A percentile compares a stretch with the other conserved stretches of the same genome.
Conservation (phyloP, 495 filamentous ascomycete species). For the Hypoxylon fragiforme region DNA sequence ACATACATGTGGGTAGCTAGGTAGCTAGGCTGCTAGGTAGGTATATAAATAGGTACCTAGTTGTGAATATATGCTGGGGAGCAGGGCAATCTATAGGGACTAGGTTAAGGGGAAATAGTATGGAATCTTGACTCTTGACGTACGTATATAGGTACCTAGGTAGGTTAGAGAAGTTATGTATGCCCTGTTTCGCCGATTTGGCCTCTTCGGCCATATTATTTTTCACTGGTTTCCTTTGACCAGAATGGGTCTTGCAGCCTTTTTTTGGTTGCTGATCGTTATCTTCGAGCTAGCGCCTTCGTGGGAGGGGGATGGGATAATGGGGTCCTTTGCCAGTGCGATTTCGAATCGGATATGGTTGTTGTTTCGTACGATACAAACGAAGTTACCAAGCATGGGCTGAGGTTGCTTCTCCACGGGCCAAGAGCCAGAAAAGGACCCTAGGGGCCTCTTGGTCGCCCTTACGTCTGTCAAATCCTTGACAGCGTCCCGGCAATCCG, state of each 20-base stretch:
- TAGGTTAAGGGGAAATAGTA: too few species aligned
- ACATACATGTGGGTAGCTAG: not conserved
- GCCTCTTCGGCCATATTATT: not conserved
- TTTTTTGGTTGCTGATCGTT: slow-evolving; percentile 21
- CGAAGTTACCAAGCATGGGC: slow-evolving; percentile 27
- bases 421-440: slow-evolving; percentile 29
- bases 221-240: not conserved
- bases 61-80: not conserved
- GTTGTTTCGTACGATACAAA: slow-evolving; percentile 26
- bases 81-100: too few species aligned
- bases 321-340: slow-evolving; percentile 10
- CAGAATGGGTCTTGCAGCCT: slow-evolving; percentile 6
- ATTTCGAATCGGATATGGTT: slow-evolving; percentile 20
- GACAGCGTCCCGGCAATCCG: slow-evolving; percentile 25
- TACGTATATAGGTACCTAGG: too few species aligned
- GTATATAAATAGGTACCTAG: not conserved
- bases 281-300: slow-evolving; percentile 4
- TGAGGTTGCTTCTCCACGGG: slow-evolving; percentile 28
- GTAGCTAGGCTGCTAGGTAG: not conserved
- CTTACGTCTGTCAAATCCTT: slow-evolving; percentile 32
- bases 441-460: slow-evolving; percentile 5
- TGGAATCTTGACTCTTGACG: too few species aligned
- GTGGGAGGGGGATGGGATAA: too few species aligned
- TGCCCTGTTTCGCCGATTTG: slow-evolving; percentile 13
- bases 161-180: too few species aligned